Base-by-base conservation (phyloP, 129 eudicot species). In the Flaveria brownii region DNA sequence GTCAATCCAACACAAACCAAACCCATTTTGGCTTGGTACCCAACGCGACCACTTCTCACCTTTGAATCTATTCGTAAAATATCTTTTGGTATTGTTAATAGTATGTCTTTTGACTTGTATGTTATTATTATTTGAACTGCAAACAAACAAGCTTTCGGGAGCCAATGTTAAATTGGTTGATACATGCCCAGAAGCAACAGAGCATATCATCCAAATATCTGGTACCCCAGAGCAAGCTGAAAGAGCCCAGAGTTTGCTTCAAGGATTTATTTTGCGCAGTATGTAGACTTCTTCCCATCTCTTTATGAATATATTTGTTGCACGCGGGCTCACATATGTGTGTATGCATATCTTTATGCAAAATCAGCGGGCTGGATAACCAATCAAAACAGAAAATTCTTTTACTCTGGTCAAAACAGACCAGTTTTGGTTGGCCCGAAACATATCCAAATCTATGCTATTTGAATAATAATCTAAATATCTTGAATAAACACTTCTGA, bases 201-300 rank as follows among this genome's bases (percentile, higher is more conserved):
- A 91, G 82, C 93, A 91, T 78, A 81, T 87, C 45, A 86, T 94
- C 67, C 89, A 92, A 74, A 94, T 94, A 82, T 88, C 96, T 9
- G 99, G 99, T 22, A 87, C 96, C 68, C 96, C 90, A 4, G 99
- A 94, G 86, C 99, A 94, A 82, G 90, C 99, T 7, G 99, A 94
- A 84, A 87, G 90, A 87, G 99, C 99, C 74, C 97, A 94, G 84
- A 94, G 96, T 82, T 89, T 94, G 89, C 97, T 94, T 82, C 97
- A 94, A 82, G 99, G 99, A 71, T 94, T 94, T 76, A 87, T 94
- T 67, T 87, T 91, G 84, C 91, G 97, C 88, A 87, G 99, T 94
- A 84, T 75, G 85, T 82, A 68, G 16, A 62, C 12, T 54, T 79
- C 36, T 65, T 70, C 54, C 70, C 16, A 18, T 75, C 23, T 22